Percentiles rank a stretch among this genome's conserved stretches.
phyloP scores from a whole-genome alignment of 495 filamentous ascomycete genomes.

The Xylaria palmicola region DNA sequence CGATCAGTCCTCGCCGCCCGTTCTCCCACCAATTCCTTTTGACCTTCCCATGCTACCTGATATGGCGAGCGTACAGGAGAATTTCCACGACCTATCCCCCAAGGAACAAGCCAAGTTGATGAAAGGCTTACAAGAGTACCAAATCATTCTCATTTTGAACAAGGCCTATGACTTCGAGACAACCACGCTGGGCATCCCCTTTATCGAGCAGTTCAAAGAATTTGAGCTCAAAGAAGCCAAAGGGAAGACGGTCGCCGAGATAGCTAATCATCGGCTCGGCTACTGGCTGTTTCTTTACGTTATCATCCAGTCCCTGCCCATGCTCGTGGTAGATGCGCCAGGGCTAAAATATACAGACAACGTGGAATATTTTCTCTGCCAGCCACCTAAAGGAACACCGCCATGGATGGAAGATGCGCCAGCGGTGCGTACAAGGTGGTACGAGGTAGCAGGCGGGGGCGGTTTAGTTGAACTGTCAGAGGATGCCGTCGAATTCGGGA shows the following conservation, averaged over 20 bases:
- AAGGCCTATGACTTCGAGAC: constrained; percentile 74
- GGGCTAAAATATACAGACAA: constrained; percentile 72
- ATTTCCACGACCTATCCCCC: constrained; percentile 58
- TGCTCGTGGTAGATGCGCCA: constrained; percentile 85
- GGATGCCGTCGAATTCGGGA: constrained; percentile 81
- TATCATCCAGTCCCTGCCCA: constrained; percentile 83
- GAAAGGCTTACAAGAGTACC: constrained; percentile 71
- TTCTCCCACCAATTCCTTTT: constrained; percentile 88
- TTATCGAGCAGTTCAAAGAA: constrained; percentile 76
- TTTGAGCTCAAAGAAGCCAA: constrained; percentile 77
- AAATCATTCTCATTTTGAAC: constrained; percentile 70
- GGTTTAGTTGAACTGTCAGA: constrained; percentile 74
- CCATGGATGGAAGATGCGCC: constrained; percentile 82
- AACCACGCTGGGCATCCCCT: constrained; percentile 55
- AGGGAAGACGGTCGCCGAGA: constrained; percentile 68
- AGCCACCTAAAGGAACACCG: constrained; percentile 74
- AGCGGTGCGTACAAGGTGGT: constrained; percentile 69
- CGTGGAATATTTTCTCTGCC: constrained; percentile 96
- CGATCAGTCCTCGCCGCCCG: constrained; percentile 81
- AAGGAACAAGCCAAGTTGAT: constrained; percentile 69
- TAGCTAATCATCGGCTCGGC: constrained; percentile 75
- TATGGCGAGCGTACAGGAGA: constrained; percentile 59
- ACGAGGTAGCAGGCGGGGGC: constrained; percentile 68
- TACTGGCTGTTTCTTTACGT: constrained; percentile 96
- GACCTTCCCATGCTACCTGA: constrained; percentile 79